These are phyloP conservation scores for Lunularia cruciata DNA, from an alignment of 225 moss, liverwort and hornwort species.

Conservation along the genomic window DNA sequence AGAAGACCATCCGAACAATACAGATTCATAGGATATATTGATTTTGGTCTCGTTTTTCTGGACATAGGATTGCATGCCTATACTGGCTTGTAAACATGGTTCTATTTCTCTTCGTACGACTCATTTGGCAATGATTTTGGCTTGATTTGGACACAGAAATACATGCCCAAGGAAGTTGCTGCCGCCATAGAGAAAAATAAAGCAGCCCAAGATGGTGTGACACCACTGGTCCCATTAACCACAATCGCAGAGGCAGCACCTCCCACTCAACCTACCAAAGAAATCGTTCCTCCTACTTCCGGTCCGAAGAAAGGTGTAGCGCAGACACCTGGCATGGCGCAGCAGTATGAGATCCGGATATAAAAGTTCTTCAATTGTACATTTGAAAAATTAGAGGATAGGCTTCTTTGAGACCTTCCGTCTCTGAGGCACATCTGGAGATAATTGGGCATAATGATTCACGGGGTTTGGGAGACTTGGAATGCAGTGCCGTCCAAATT, in stretches of 20 bases:
- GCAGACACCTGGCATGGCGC: conserved; percentile 37
- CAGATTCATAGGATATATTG: too few species aligned
- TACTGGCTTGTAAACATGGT: too few species aligned
- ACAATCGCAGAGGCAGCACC: conserved; percentile 6
- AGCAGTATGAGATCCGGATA: conserved; percentile 34
- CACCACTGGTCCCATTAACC: conserved; percentile 10
- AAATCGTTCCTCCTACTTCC: conserved; percentile 22
- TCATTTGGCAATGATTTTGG: too few species aligned
- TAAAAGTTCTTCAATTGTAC: not conserved
- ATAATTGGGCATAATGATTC: not conserved
- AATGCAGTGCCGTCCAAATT: not conserved
- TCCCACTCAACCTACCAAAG: not conserved
- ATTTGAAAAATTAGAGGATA: too few species aligned
- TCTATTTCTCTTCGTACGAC: too few species aligned
- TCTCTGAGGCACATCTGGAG: not conserved
- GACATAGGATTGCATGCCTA: not conserved
- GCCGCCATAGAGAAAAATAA: conserved; percentile 93
- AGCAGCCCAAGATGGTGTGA: conserved; percentile 43
- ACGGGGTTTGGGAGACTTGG: not conserved
- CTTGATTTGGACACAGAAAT: conserved; percentile 62
- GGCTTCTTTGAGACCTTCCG: too few species aligned
- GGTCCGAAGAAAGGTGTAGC: conserved; percentile 31
- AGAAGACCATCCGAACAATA: too few species aligned
- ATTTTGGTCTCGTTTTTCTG: not conserved
- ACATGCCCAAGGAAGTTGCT: conserved; percentile 97